A percentile compares a stretch with the other conserved stretches of the same genome.
Evolutionary conservation across 352 stramenopile genomes (phyloP).

Genomic region (Phytophthora hybrid): DNA sequence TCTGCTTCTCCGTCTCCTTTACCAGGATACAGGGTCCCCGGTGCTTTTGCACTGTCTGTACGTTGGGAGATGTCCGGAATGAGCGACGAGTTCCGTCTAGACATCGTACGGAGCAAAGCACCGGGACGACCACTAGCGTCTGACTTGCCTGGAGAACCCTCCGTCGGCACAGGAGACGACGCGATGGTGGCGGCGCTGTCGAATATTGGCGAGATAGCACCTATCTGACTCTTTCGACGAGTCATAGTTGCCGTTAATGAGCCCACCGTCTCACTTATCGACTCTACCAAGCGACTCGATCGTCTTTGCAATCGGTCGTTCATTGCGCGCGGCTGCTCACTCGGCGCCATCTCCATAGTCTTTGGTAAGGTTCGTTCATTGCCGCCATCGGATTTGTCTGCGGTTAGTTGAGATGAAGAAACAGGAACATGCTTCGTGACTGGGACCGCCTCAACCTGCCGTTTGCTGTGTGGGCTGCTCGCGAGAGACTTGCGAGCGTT

Average conservation of each 20-base stretch:
- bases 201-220: conserved; percentile 6
- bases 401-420: not conserved
- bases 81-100: conserved; percentile 13
- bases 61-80: not conserved
- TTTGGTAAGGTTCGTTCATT: conserved; percentile 1
- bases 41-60: not conserved
- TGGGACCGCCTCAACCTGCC: conserved; percentile 11
- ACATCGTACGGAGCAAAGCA: not conserved
- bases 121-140: not conserved
- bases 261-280: conserved; percentile 24
- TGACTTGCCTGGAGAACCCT: conserved; percentile 3
- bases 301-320: conserved; percentile 17
- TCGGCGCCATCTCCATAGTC: conserved; percentile 23
- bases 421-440: conserved; percentile 20
- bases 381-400: conserved; percentile 1
- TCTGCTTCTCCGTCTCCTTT: too few relatives aligned
- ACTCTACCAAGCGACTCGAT: conserved; percentile 21
- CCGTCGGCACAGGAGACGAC: not conserved
- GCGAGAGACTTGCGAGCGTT: conserved; percentile 44
- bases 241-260: conserved; percentile 21
- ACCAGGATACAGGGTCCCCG: too few relatives aligned
- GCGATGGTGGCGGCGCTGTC: not conserved
- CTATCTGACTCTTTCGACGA: conserved; percentile 29
- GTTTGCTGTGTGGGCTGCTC: conserved; percentile 1
- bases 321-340: conserved; percentile 15